Percentiles rank a stretch among this genome's conserved stretches.
Conservation (phyloP, 306 rosid genomes). For the Ormosia semicastrata region DNA sequence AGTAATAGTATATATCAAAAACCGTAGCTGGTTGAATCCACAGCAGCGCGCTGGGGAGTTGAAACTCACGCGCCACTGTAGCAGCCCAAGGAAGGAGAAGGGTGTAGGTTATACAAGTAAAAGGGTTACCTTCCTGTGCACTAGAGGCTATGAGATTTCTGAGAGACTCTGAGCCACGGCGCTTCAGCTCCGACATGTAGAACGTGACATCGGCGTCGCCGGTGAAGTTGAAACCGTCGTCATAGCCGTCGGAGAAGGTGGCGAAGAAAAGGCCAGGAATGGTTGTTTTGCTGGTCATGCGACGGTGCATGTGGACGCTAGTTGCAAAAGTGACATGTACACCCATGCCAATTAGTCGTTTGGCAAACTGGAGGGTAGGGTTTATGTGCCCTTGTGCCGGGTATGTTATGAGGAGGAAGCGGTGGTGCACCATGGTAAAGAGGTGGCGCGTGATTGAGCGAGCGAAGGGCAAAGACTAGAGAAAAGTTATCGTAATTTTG, state of each 20-base stretch:
- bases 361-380: conserved; percentile 49
- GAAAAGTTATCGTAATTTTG: too few species aligned
- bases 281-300: conserved; percentile 11
- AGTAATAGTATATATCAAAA: conserved; percentile 39
- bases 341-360: conserved; percentile 29
- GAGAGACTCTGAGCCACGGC: conserved; percentile 30
- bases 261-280: conserved; percentile 26
- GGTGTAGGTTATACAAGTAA: conserved; percentile 39
- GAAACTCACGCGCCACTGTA: conserved; percentile 23
- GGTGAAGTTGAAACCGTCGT: conserved; percentile 2
- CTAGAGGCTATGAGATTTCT: conserved; percentile 11
- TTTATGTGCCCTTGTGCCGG: conserved; percentile 55
- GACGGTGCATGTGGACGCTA: conserved; percentile 20
- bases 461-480: not conserved
- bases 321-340: conserved; percentile 40
- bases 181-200: conserved; percentile 31
- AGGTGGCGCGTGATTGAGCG: conserved; percentile 1
- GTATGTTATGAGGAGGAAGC: conserved; percentile 39
- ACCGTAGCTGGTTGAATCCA: conserved; percentile 49
- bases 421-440: conserved; percentile 20
- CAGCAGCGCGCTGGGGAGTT: conserved; percentile 24
- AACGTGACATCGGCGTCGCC: not conserved
- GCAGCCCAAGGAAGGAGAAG: conserved; percentile 41
- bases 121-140: conserved; percentile 8
- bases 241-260: conserved; percentile 49